Conservation (phyloP, 1,284 basidiomycete species). For the Polyporus tsugae region DNA sequence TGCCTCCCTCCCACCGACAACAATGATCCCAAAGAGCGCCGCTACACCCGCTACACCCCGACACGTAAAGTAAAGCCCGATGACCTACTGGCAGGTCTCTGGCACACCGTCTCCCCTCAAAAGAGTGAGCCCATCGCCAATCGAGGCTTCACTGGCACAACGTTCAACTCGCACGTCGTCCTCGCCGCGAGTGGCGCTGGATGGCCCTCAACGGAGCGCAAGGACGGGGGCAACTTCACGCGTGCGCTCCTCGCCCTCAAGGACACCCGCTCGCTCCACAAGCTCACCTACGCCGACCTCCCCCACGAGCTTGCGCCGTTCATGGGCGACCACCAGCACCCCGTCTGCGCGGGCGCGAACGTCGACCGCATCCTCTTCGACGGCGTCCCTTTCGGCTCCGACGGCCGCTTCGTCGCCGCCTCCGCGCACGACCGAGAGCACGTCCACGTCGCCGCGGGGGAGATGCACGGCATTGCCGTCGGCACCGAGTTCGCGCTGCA, state of each 20-base stretch:
- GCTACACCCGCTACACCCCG: constrained; percentile 61
- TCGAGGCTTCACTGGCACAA: constrained; percentile 57
- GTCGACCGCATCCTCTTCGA: constrained; percentile 62
- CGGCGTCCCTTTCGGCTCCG: constrained; percentile 59
- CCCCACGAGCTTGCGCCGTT: constrained; percentile 48
- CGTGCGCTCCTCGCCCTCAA: constrained; percentile 56
- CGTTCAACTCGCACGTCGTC: constrained; percentile 55
- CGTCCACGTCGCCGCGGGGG: constrained; percentile 60
- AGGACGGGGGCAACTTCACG: constrained; percentile 69
- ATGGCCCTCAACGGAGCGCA: constrained; percentile 63
- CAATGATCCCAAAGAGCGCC: constrained; percentile 49
- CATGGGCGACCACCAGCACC: constrained; percentile 51
- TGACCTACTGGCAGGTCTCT: constrained; percentile 61
- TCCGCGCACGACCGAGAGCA: constrained; percentile 48
- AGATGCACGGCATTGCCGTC: constrained; percentile 64
- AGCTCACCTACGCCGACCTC: constrained; percentile 58
- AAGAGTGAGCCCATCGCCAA: constrained; percentile 33
- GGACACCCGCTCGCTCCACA: constrained; percentile 56
- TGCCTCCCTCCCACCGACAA: constrained; percentile 50
- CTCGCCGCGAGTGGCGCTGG: constrained; percentile 62
- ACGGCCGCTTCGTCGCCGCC: constrained; percentile 56
- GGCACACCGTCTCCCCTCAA: constrained; percentile 55
- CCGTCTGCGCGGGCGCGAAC: constrained; percentile 58
- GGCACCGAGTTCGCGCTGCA: constrained; percentile 69
- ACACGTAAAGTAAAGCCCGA: constrained; percentile 57